Base-by-base conservation (phyloP, 2,329 filamentous ascomycete genomes). In the Aureobasidium subglaciale region DNA sequence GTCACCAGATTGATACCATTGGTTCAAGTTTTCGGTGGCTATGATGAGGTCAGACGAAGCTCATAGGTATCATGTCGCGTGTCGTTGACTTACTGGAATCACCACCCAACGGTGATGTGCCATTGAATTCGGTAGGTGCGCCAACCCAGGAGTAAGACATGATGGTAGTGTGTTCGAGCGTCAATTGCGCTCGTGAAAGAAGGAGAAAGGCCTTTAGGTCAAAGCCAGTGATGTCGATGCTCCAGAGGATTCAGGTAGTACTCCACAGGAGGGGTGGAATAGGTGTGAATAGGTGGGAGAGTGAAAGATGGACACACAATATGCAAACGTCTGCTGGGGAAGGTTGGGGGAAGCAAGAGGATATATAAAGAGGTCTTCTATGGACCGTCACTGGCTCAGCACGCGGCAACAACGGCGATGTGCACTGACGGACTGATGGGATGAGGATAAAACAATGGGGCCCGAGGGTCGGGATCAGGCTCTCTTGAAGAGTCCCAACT, bases 1-100 rank as follows among this genome's bases (percentile, higher is more conserved):
- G 73, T 99, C 93, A 67, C 93, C 93, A 5, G 90, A 78, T 63
- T 88, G 81, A 74, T 87, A 97, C 89, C 90, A 95, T 83, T 95
- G 90, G 79, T 97, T 97, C 69, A 96, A 73, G 75, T 97, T 96
- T 67, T 89, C 85, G 68, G 77, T 81, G 64, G 79, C 91, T 96
- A 69, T 11, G 16, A 13, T 22, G 4, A 41, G n/a, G 62, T 57
- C 27, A 53, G 49, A 41, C 4, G 6, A 30, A 20, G 25, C 10
- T 24, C 52, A 59, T 8, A 8, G 42, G 22, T 22, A 10, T 16
- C 16, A 15, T 10, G 9, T 35, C 27, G 15, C 20, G 24, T 45
- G 24, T 34, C 52, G 16, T 37, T 9, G 16, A 80, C 87, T 68
- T 81, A 92, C 88, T 79, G 63, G 88, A 88, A 76, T 95, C 81